Conservation (phyloP, 208 protist genomes). For the Trypanosoma cruzi region DNA sequence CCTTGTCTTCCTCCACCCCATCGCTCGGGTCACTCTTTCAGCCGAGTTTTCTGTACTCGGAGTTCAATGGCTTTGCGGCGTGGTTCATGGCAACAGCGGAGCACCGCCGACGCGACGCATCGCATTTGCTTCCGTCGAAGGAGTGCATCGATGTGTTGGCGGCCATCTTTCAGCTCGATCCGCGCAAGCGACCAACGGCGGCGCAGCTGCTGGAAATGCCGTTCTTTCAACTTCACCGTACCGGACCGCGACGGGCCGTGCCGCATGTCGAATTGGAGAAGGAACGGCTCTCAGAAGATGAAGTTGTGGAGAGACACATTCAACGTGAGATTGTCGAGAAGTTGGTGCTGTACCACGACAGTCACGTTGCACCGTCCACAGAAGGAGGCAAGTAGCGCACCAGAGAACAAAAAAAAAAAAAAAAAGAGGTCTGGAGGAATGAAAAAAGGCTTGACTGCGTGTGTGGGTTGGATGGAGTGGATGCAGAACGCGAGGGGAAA, state of each 20-base stretch:
- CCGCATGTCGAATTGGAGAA: not conserved
- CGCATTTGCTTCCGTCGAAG: constrained; percentile 45
- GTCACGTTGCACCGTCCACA: constrained; percentile 29
- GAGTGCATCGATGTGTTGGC: constrained; percentile 77
- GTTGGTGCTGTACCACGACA: constrained; percentile 28
- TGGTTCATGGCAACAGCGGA: constrained; percentile 75
- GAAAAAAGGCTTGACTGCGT: not conserved
- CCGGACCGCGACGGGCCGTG: not conserved
- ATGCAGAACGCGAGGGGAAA: not conserved
- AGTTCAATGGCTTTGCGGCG: constrained; percentile 65
- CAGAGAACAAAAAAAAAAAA: not conserved
- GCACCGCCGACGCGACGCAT: constrained; percentile 41
- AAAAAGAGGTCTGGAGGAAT: not conserved
- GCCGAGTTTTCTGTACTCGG: constrained; percentile 58
- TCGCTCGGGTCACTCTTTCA: constrained; percentile 53
- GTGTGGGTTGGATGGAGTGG: no score
- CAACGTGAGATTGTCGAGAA: constrained; percentile 31
- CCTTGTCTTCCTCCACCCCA: constrained; percentile 17
- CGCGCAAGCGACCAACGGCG: constrained; percentile 66
- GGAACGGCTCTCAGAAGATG: not conserved
- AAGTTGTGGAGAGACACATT: constrained; percentile 22
- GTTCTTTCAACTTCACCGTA: constrained; percentile 51
- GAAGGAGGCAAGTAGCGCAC: not conserved
- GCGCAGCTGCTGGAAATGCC: constrained; percentile 78
- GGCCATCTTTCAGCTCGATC: constrained; percentile 75